A percentile compares a stretch with the other conserved stretches of the same genome.
Conservation (phyloP, 495 filamentous ascomycete genomes). For the Daldinia loculata region DNA sequence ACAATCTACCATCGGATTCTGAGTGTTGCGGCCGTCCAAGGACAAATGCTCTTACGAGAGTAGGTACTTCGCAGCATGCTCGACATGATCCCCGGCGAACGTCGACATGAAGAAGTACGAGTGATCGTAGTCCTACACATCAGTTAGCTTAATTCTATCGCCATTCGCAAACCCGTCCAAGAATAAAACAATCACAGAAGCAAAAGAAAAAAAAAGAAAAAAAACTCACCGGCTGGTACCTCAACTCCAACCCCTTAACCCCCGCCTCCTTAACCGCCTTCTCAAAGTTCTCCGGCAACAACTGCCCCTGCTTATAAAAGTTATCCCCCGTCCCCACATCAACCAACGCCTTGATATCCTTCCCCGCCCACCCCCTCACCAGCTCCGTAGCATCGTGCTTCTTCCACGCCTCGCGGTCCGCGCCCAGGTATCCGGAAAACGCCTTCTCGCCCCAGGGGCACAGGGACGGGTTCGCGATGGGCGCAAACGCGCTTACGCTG, state of each 20-base stretch:
- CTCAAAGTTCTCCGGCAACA: conserved; percentile 92
- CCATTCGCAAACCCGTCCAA: not conserved
- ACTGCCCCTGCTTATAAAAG: conserved; percentile 92
- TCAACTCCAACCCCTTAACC: conserved; percentile 69
- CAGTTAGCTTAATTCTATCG: not conserved
- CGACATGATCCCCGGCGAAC: conserved; percentile 89
- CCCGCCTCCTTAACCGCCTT: conserved; percentile 78
- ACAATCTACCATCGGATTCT: not conserved
- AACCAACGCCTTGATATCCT: conserved; percentile 74
- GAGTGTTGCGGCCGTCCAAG: not conserved
- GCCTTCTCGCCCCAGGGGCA: conserved; percentile 98
- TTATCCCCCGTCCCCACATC: conserved; percentile 94
- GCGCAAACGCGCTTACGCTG: conserved; percentile 88
- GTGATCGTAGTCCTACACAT: conserved; percentile 83
- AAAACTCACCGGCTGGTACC: conserved; percentile 75
- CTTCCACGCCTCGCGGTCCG: conserved; percentile 77
- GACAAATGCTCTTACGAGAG: conserved; percentile 18
- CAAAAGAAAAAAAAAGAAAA: not conserved
- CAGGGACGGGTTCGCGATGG: conserved; percentile 84
- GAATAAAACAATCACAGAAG: not conserved
- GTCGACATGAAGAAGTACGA: conserved; percentile 93
- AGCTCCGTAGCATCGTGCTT: conserved; percentile 94
- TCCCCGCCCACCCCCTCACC: conserved; percentile 67
- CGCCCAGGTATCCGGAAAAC: conserved; percentile 87
- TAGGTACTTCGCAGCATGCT: conserved; percentile 87